These are phyloP conservation scores for Gymnopilus dilepis DNA, from an alignment of 768 basidiomycete species.

Conservation along the genomic window DNA sequence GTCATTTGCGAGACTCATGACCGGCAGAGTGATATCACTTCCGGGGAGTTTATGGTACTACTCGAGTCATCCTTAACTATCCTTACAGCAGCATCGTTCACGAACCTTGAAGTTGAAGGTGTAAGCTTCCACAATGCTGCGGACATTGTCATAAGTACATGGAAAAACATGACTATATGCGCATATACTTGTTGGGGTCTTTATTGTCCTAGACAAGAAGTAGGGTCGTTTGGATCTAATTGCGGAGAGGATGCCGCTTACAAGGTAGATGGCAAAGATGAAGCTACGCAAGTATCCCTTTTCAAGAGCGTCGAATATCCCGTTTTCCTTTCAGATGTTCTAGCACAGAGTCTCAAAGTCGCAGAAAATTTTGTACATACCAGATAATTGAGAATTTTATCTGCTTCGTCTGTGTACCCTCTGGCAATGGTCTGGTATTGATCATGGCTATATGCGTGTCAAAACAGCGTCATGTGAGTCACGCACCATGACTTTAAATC, in stretches of 20 bases:
- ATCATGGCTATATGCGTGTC: not conserved
- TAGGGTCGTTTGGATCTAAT: not conserved
- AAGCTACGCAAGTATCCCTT: slow-evolving; percentile 86
- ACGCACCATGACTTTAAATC: slow-evolving; percentile 71
- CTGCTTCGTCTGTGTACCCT: slow-evolving; percentile 83
- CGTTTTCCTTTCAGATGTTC: slow-evolving; percentile 63
- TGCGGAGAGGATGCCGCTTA: slow-evolving; percentile 38
- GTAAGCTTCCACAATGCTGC: slow-evolving; percentile 85
- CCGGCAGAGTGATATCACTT: slow-evolving; percentile 61
- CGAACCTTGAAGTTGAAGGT: slow-evolving; percentile 84
- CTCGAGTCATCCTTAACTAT: not conserved
- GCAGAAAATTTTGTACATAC: no score
- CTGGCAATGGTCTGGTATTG: slow-evolving; percentile 60
- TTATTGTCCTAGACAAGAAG: slow-evolving; percentile 66
- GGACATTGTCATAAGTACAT: not conserved
- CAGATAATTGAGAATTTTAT: slow-evolving; percentile 81
- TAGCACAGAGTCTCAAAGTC: not conserved
- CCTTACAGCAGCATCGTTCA: not conserved
- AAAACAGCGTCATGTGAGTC: not conserved
- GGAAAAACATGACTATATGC: slow-evolving; percentile 10
- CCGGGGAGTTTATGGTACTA: slow-evolving; percentile 79
- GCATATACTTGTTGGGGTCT: slow-evolving; percentile 72
- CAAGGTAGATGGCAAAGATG: slow-evolving; percentile 85
- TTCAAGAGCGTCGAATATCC: slow-evolving; percentile 86
- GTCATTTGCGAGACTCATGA: slow-evolving; percentile 74